These are phyloP conservation scores for Bjerkandera adusta DNA, from an alignment of 1,284 basidiomycete genomes.

Conservation along the genomic window DNA sequence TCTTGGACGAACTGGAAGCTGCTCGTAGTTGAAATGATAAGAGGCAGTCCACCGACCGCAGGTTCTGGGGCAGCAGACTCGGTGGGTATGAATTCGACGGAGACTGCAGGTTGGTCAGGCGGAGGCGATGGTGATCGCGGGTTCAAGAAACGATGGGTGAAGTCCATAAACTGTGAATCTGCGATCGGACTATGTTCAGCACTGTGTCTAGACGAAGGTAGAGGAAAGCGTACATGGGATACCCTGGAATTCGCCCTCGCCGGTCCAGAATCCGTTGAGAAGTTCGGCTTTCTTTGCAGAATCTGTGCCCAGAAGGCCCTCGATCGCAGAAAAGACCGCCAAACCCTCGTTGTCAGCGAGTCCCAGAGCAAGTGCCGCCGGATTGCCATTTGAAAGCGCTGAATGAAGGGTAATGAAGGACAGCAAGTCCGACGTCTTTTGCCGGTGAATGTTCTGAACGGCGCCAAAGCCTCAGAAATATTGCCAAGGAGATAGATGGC, in stretches of 20 bases:
- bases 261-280: constrained; percentile 53
- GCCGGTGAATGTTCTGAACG: constrained; percentile 35
- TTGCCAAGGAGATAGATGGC: not conserved
- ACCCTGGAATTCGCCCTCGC: constrained; percentile 54
- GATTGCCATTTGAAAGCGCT: constrained; percentile 47
- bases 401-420: constrained; percentile 65
- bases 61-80: constrained; percentile 24
- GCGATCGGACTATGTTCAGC: too few species aligned
- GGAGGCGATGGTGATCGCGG: constrained; percentile 35
- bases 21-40: constrained; percentile 38
- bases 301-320: constrained; percentile 54
- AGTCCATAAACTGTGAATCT: constrained; percentile 61
- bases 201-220: too few species aligned
- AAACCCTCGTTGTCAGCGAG: constrained; percentile 51
- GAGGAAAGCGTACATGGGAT: constrained; percentile 50
- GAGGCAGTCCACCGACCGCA: constrained; percentile 36
- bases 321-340: constrained; percentile 49
- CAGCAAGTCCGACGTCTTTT: constrained; percentile 52
- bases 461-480: constrained; percentile 6
- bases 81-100: constrained; percentile 8
- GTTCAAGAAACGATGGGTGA: constrained; percentile 49
- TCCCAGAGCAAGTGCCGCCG: constrained; percentile 41
- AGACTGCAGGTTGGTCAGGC: constrained; percentile 10
- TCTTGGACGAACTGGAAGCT: constrained; percentile 77
- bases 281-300: constrained; percentile 45